phyloP scores from a whole-genome alignment of 352 stramenopile species.

The Phytophthora crassamura region DNA sequence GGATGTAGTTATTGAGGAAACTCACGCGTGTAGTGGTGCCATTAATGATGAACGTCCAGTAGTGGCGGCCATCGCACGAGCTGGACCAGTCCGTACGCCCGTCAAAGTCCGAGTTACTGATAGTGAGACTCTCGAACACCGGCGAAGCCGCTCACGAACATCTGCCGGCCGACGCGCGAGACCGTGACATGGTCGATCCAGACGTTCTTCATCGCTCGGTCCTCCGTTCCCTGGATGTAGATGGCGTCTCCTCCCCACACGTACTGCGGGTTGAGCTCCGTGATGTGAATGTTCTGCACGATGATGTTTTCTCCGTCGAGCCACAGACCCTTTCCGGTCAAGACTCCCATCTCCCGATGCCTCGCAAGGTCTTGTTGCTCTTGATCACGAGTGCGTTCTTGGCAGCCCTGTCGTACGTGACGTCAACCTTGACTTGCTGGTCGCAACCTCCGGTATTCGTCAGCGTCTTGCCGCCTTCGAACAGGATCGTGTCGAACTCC shows the following conservation, averaged over 20 bases:
- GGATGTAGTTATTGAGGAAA: constrained; percentile 47
- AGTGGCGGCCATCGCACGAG: constrained; percentile 54
- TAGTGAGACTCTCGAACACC: constrained; percentile 48
- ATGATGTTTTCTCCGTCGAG: constrained; percentile 43
- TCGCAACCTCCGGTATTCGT: constrained; percentile 48
- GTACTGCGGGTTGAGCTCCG: constrained; percentile 49
- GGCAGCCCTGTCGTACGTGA: constrained; percentile 38
- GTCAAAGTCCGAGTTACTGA: constrained; percentile 62
- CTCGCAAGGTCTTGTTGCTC: constrained; percentile 41
- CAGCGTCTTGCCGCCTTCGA: constrained; percentile 33
- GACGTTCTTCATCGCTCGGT: constrained; percentile 26
- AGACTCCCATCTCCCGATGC: constrained; percentile 27
- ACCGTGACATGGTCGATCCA: constrained; percentile 64
- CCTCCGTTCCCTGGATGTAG: constrained; percentile 30
- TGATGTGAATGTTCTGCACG: constrained; percentile 52
- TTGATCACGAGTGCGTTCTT: constrained; percentile 26
- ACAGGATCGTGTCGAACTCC: constrained; percentile 53
- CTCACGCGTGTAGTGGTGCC: constrained; percentile 28
- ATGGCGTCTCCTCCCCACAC: constrained; percentile 40
- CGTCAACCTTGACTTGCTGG: constrained; percentile 31
- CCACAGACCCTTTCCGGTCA: constrained; percentile 34
- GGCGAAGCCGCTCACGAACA: constrained; percentile 44
- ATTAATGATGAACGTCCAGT: constrained; percentile 36
- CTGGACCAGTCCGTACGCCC: constrained; percentile 43
- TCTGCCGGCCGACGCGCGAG: constrained; percentile 41